Percentiles rank a stretch among this genome's conserved stretches.
Evolutionary conservation across 192 early-diverging fungal species (phyloP).

Genomic region (Paraglomus brasilianum): DNA sequence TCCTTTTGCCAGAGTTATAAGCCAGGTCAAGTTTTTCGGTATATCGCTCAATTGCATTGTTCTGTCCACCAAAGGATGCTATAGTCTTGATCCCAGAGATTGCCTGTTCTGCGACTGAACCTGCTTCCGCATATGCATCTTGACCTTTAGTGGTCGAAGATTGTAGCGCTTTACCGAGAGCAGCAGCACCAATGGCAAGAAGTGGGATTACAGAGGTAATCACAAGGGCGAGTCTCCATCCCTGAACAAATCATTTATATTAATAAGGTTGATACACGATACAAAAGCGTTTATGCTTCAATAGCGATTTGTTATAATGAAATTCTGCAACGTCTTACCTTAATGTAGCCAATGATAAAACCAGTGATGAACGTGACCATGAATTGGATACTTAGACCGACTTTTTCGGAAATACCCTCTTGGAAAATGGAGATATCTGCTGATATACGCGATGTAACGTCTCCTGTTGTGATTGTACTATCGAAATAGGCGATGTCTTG

Average conservation of each 20-base stretch:
- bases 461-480: constrained; percentile 64
- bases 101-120: constrained; percentile 83
- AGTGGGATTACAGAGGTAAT: constrained; percentile 76
- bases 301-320: constrained; percentile 2
- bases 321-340: background rate
- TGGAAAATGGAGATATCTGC: constrained; percentile 83
- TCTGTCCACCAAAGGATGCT: constrained; percentile 76
- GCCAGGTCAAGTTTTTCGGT: constrained; percentile 58
- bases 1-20: constrained; percentile 60
- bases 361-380: constrained; percentile 69
- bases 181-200: constrained; percentile 47
- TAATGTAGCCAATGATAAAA: constrained; percentile 74
- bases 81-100: constrained; percentile 86
- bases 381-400: constrained; percentile 67
- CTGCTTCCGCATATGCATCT: constrained; percentile 78
- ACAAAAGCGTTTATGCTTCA: background rate
- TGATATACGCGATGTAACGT: constrained; percentile 83
- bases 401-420: constrained; percentile 86
- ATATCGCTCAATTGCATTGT: constrained; percentile 67
- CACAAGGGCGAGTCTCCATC: constrained; percentile 82
- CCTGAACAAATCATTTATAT: constrained; percentile 52
- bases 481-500: constrained; percentile 93
- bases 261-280: background rate
- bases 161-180: constrained; percentile 39
- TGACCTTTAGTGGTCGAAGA: constrained; percentile 50